Percentiles rank a stretch among this genome's conserved stretches.
Conservation (phyloP, 1,139 yeast genomes). For the Nadsonia starkeyi-henricii region DNA sequence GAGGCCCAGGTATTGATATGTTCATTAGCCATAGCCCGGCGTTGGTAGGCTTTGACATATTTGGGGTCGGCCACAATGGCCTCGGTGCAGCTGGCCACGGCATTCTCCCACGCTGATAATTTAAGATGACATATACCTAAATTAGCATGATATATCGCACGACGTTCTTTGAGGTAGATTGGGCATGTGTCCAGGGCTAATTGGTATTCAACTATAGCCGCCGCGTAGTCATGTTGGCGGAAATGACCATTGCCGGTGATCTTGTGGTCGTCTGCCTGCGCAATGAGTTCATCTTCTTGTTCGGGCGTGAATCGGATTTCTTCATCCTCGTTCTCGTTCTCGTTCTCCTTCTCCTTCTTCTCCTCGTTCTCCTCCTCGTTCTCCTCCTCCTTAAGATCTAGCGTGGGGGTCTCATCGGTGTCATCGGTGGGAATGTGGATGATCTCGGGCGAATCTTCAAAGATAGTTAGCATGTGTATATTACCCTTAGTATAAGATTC, state of each 20-base stretch:
- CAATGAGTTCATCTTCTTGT: slow-evolving; percentile 13
- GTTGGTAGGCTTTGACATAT: slow-evolving; percentile 73
- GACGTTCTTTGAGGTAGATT: slow-evolving; percentile 29
- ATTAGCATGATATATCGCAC: slow-evolving; percentile 54
- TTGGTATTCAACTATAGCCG: slow-evolving; percentile 51
- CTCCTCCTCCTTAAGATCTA: no score
- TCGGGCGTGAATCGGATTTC: slow-evolving; percentile 9
- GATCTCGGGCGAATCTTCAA: no score
- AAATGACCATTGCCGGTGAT: slow-evolving; percentile 49
- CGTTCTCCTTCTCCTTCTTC: slow-evolving; percentile 1
- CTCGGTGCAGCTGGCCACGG: slow-evolving; percentile 71
- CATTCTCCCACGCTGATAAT: slow-evolving; percentile 63
- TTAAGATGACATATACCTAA: slow-evolving; percentile 93
- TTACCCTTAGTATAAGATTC: no score
- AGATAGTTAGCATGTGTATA: no score
- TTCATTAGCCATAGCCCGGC: slow-evolving; percentile 52
- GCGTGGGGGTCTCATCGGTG: no score
- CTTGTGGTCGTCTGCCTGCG: slow-evolving; percentile 39
- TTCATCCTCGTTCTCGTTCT: no score
- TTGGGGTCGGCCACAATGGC: slow-evolving; percentile 81
- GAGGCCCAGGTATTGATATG: slow-evolving; percentile 17
- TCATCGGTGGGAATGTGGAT: no score
- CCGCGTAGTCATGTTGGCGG: slow-evolving; percentile 21
- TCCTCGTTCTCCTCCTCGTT: background rate
- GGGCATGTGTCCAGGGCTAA: slow-evolving; percentile 38